Percentiles rank a stretch among this genome's conserved stretches.
Evolutionary conservation across 768 basidiomycete genomes (phyloP).

Genomic region (Clavaria fumosa): DNA sequence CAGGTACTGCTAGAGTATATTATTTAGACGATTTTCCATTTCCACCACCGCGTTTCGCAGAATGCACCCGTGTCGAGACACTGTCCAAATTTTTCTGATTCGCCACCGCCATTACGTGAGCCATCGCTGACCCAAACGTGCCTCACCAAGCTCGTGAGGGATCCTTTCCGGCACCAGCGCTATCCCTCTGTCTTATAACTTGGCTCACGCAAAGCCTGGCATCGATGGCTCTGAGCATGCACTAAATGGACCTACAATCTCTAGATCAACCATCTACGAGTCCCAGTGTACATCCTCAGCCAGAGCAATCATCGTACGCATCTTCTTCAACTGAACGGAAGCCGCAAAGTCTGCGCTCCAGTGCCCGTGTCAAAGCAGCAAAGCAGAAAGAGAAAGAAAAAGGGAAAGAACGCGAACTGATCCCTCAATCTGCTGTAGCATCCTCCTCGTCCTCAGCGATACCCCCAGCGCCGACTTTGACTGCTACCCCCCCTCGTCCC

Average conservation of each 20-base stretch:
- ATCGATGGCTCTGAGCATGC: slow-evolving; percentile 80
- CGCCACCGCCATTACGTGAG: background rate
- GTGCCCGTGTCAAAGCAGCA: slow-evolving; percentile 62
- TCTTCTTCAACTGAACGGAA: slow-evolving; percentile 29
- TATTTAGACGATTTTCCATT: background rate
- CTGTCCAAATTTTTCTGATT: background rate
- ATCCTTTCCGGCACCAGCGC: too few species aligned
- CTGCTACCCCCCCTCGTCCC: slow-evolving; percentile 30
- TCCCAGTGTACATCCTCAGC: too few species aligned
- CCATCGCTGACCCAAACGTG: too few species aligned
- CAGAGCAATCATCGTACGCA: slow-evolving; percentile 24
- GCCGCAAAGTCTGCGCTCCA: slow-evolving; percentile 50
- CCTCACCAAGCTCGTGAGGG: too few species aligned
- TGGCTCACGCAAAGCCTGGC: slow-evolving; percentile 24
- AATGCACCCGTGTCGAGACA: background rate
- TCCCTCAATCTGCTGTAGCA: slow-evolving; percentile 21
- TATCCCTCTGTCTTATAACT: too few species aligned
- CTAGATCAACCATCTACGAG: slow-evolving; percentile 48
- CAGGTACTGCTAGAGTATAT: slow-evolving; percentile 17
- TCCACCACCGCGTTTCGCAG: background rate
- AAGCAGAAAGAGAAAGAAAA: slow-evolving; percentile 53
- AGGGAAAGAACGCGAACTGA: slow-evolving; percentile 38
- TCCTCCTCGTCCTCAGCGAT: slow-evolving; percentile 21
- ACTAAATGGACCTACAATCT: slow-evolving; percentile 88
- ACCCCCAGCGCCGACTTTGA: slow-evolving; percentile 11